Evolutionary conservation across 441 rosid species (phyloP).

Genomic region (Pelargonium fulgidum): DNA sequence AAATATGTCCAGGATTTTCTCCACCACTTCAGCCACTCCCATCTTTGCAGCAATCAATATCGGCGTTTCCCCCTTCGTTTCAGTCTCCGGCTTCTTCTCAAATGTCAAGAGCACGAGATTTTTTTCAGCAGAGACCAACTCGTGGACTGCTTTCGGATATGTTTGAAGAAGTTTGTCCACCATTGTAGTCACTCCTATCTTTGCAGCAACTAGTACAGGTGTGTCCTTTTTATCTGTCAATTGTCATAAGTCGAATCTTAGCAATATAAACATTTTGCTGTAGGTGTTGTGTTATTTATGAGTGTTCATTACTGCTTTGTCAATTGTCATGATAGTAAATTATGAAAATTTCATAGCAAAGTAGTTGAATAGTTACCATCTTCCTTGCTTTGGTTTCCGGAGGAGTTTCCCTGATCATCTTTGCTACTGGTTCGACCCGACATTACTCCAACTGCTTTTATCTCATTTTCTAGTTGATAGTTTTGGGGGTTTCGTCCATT

Average conservation of each 20-base stretch:
- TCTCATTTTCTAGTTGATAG: neutral
- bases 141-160: conserved; percentile 17
- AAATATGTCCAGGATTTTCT: conserved; percentile 17
- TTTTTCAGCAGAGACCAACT: conserved; percentile 16
- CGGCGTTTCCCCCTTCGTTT: conserved; percentile 17
- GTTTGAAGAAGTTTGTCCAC: conserved; percentile 12
- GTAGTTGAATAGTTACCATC: too few relatives aligned
- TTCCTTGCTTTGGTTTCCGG: too few relatives aligned
- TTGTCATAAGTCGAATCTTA: too few relatives aligned
- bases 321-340: too few relatives aligned
- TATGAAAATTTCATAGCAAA: too few relatives aligned
- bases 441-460: too few relatives aligned
- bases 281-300: too few relatives aligned
- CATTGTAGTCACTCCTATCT: conserved; percentile 13
- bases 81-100: conserved; percentile 15
- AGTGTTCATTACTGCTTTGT: too few relatives aligned
- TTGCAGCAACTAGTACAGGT: conserved; percentile 8
- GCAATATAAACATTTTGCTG: too few relatives aligned
- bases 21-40: conserved; percentile 30
- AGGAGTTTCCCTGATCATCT: too few relatives aligned
- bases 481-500: conserved; percentile 3
- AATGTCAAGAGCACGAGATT: conserved; percentile 15
- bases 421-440: too few relatives aligned
- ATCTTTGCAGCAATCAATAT: conserved; percentile 31
- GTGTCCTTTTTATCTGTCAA: neutral